Evolutionary conservation across 2,329 filamentous ascomycete species (phyloP), one percentile per base, ranked within the genome.

Genomic region (Paraphoma chrysanthemicola): DNA sequence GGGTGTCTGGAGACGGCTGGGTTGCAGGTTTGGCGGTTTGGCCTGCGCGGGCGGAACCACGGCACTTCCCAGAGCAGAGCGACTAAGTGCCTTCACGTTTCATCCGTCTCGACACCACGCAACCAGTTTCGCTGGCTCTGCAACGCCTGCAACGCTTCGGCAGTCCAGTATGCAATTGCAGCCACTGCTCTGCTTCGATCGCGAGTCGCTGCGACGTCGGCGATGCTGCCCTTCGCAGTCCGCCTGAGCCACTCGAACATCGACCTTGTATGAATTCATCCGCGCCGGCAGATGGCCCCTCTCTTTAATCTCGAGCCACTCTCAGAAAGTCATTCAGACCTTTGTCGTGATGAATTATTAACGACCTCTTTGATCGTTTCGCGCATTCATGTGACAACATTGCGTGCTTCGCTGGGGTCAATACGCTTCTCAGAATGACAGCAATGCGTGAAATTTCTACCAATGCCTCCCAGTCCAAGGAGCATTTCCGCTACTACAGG

Each of bases 301-400:
- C 65, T 11, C 56, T 54, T 62, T 64, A 67, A 68, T 67, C 63
- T 68, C 63, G 57, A 60, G 59, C 55, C 56, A 69, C 58, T 61
- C 51, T 58, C 45, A 30, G 50, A 51, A 41, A 39, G 45, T 52
- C 47, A 44, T 23, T 23, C 23, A 23, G 23, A 23, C 23, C 23
- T 23, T 23, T 23, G 23, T 23, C 23, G 23, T 23, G 23, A 23
- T 23, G 23, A 23, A 23, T 23, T 23, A 23, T 23, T 23, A 5
- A 23, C 23, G 23, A 23, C 23, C 3, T 23, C 23, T 23, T 5
- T 2, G 23, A 23, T 2, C 23, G 23, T 23, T 23, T 23, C 23
- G 23, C 2, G 23, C 23, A 23, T 23, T 23, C 23, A 23, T 23
- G 23, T 23, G 23, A 23, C 23, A 23, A 23, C 23, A 23, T 23